A percentile compares a stretch with the other conserved stretches of the same genome.
These are phyloP conservation scores for Mycena crocata DNA, from an alignment of 768 basidiomycete species.

Conservation along the genomic window DNA sequence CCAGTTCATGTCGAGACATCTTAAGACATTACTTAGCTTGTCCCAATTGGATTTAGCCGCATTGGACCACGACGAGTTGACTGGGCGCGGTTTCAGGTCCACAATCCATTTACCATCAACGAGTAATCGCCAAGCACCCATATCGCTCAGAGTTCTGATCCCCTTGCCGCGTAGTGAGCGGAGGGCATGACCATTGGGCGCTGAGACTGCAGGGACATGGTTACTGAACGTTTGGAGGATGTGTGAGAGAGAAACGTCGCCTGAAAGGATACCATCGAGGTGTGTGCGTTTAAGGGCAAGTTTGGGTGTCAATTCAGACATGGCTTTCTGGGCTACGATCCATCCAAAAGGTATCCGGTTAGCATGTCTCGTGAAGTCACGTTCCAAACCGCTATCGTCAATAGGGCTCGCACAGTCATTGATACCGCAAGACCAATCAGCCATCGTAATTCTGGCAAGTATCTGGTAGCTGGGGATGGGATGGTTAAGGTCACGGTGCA, in stretches of 20 bases:
- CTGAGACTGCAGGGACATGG: not conserved
- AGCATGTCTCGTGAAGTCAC: not conserved
- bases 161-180: not conserved
- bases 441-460: conserved; percentile 14
- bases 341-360: not conserved
- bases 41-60: conserved; percentile 4
- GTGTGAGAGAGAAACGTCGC: not conserved
- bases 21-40: not conserved
- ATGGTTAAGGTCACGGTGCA: conserved; percentile 40
- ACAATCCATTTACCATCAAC: not conserved
- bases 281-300: not conserved
- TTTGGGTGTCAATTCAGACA: not conserved
- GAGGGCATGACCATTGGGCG: not conserved
- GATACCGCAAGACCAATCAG: conserved; percentile 28
- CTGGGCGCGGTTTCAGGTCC: not conserved
- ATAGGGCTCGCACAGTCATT: conserved; percentile 20
- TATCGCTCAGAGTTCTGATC: not conserved
- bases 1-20: not conserved
- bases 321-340: conserved; percentile 12
- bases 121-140: not conserved
- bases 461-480: conserved; percentile 32
- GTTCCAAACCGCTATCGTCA: not conserved
- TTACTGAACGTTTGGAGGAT: not conserved
- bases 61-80: not conserved
- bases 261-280: not conserved